Conservation (phyloP, 2,329 filamentous ascomycete species). For the Calcarisporium arbuscula region DNA sequence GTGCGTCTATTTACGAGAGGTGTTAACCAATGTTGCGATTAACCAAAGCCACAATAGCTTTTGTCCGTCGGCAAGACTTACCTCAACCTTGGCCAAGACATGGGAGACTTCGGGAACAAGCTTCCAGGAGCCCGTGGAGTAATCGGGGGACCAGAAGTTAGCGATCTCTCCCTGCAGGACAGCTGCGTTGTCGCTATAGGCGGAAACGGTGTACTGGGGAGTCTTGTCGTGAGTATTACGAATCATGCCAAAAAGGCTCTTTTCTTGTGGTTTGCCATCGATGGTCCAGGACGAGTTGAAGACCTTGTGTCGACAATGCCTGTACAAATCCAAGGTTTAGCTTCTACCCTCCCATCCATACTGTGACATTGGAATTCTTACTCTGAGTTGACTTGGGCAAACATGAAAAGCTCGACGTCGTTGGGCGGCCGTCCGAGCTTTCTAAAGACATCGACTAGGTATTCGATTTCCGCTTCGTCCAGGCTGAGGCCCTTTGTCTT, state of each 20-base stretch:
- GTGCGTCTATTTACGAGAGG: constrained; percentile 53
- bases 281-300: constrained; percentile 98
- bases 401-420: constrained; percentile 98
- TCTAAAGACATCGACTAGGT: constrained; percentile 63
- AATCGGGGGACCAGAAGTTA: constrained; percentile 76
- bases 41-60: no score
- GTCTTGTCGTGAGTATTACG: constrained; percentile 84
- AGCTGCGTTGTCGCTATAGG: constrained; percentile 97
- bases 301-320: constrained; percentile 73
- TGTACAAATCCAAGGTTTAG: constrained; percentile 1
- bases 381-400: constrained; percentile 97
- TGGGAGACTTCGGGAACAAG: constrained; percentile 82
- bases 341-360: no score
- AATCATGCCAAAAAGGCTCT: constrained; percentile 93
- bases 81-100: constrained; percentile 84
- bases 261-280: constrained; percentile 71
- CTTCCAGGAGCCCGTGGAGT: constrained; percentile 80
- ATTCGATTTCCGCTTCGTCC: constrained; percentile 84
- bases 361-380: constrained; percentile 9
- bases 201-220: constrained; percentile 80
- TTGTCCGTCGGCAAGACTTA: constrained; percentile 7
- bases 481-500: constrained; percentile 76
- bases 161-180: constrained; percentile 48
- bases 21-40: no score
- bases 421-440: constrained; percentile 56